A percentile compares a stretch with the other conserved stretches of the same genome.
Evolutionary conservation across 2,329 filamentous ascomycete species (phyloP).

Genomic region (Pestalotiopsis sp.): DNA sequence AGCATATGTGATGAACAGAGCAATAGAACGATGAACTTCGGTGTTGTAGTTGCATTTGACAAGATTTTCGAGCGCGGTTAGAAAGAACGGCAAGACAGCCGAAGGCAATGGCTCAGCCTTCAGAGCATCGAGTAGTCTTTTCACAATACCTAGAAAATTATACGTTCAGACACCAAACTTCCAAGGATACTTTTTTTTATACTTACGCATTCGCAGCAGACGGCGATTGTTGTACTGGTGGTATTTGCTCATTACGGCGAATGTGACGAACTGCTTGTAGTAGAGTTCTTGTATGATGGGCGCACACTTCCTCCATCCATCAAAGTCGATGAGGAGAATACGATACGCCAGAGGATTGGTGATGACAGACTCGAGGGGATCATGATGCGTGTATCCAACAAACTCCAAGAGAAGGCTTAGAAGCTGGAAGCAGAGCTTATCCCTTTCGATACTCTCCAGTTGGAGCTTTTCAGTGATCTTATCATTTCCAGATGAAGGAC

Average conservation of each 20-base stretch:
- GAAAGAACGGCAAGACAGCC: constrained; percentile 74
- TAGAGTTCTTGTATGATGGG: constrained; percentile 82
- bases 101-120: constrained; percentile 80
- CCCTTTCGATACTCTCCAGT: constrained; percentile 55
- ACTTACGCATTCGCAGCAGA: constrained; percentile 85
- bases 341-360: constrained; percentile 95
- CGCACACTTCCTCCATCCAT: constrained; percentile 86
- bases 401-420: constrained; percentile 81
- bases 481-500: constrained; percentile 32
- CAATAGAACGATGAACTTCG: constrained; percentile 83
- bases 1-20: constrained; percentile 91
- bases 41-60: constrained; percentile 80
- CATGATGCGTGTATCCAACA: constrained; percentile 82
- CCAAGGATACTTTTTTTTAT: not conserved
- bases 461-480: constrained; percentile 41
- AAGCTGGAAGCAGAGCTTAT: constrained; percentile 62
- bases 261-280: constrained; percentile 88
- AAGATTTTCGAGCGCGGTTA: constrained; percentile 77
- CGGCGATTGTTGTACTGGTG: constrained; percentile 90
- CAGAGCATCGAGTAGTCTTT: constrained; percentile 84
- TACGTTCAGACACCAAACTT: constrained; percentile 10
- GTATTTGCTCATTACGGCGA: constrained; percentile 87
- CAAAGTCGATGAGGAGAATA: constrained; percentile 87
- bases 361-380: constrained; percentile 86
- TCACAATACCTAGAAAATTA: constrained; percentile 72